Percentiles rank a stretch among this genome's conserved stretches.
Conservation (phyloP, 1,284 basidiomycete species). For the Ceratobasidium sp. region DNA sequence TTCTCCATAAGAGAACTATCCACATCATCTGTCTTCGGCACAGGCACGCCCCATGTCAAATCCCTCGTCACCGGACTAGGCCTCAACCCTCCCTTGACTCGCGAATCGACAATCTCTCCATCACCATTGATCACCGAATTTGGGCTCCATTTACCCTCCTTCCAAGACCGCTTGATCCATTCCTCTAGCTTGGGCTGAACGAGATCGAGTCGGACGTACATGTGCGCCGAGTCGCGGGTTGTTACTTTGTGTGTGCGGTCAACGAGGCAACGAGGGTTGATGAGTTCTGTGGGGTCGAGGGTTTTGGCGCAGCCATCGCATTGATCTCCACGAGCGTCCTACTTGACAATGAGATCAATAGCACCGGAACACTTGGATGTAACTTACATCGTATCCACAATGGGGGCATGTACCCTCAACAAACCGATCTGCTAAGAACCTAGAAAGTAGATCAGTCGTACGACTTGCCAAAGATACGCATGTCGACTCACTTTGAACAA, state of each 20-base stretch:
- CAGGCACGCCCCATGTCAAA: constrained; percentile 95
- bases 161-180: constrained; percentile 87
- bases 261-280: constrained; percentile 95
- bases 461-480: background rate
- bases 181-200: constrained; percentile 87
- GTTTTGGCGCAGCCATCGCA: constrained; percentile 96
- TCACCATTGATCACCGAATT: constrained; percentile 91
- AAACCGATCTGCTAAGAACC: constrained; percentile 94
- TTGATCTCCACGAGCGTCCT: constrained; percentile 98
- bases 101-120: constrained; percentile 90
- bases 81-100: constrained; percentile 86
- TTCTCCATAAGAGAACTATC: constrained; percentile 87
- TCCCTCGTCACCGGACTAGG: constrained; percentile 95
- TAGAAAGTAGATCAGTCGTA: constrained; percentile 52
- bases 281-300: constrained; percentile 91
- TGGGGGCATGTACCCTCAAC: constrained; percentile 95
- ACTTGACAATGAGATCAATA: constrained; percentile 14
- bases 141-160: constrained; percentile 88
- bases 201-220: constrained; percentile 89
- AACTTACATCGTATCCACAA: constrained; percentile 80
- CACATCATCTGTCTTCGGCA: constrained; percentile 75
- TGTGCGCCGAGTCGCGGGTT: constrained; percentile 86
- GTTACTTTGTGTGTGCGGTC: constrained; percentile 81
- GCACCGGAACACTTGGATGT: background rate
- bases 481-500: constrained; percentile 73